Conservation (phyloP, 2,329 filamentous ascomycete species). For the Exophiala lecanii-corni region DNA sequence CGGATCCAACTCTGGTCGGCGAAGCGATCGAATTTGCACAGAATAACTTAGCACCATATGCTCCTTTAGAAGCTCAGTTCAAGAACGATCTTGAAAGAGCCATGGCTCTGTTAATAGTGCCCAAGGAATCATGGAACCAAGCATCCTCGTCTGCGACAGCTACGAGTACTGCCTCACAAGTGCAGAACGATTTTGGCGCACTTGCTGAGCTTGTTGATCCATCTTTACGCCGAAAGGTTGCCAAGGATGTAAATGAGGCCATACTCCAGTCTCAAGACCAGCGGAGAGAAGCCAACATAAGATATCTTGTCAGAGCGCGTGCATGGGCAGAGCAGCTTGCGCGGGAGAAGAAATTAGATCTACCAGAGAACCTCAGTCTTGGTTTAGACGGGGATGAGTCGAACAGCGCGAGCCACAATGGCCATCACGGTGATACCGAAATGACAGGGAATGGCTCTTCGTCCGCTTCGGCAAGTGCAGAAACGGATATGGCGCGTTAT, state of each 20-base stretch:
- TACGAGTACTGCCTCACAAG: slow-evolving; percentile 9
- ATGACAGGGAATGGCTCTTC: slow-evolving; percentile 23
- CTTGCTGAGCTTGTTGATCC: slow-evolving; percentile 74
- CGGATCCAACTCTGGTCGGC: slow-evolving; percentile 60
- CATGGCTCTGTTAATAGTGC: slow-evolving; percentile 87
- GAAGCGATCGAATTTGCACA: slow-evolving; percentile 84
- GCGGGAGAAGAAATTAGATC: slow-evolving; percentile 42
- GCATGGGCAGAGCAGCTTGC: slow-evolving; percentile 71
- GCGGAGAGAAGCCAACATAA: slow-evolving; percentile 74
- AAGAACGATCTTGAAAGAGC: slow-evolving; percentile 84
- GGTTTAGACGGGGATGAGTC: slow-evolving; percentile 33
- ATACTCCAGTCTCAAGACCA: slow-evolving; percentile 70
- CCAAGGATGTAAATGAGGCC: slow-evolving; percentile 81
- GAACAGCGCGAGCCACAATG: slow-evolving; percentile 16
- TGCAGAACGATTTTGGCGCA: slow-evolving; percentile 34
- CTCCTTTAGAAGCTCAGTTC: slow-evolving; percentile 74
- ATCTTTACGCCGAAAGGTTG: slow-evolving; percentile 74
- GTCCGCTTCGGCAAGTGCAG: slow-evolving; percentile 8
- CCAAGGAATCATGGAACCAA: slow-evolving; percentile 62
- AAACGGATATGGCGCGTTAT: slow-evolving; percentile 19
- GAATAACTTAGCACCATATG: slow-evolving; percentile 78
- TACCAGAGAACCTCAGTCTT: slow-evolving; percentile 43
- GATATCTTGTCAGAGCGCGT: slow-evolving; percentile 73
- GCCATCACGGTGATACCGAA: slow-evolving; percentile 22
- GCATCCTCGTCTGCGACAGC: slow-evolving; percentile 35